phyloP scores from a whole-genome alignment of 345 rosid species.

The Sisymbrium altissimum region DNA sequence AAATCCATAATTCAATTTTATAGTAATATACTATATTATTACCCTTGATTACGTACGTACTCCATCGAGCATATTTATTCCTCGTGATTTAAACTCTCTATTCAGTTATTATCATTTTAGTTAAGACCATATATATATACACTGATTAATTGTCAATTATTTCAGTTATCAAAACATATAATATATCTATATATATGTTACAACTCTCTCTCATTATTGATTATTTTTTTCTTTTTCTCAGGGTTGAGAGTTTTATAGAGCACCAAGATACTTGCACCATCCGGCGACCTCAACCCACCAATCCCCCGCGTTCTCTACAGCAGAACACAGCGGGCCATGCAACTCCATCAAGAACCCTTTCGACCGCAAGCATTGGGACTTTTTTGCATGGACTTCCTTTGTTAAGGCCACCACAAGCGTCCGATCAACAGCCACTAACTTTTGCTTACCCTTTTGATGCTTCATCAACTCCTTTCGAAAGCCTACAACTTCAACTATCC shows the following conservation, averaged over 20 bases:
- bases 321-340: conserved; percentile 33
- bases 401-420: conserved; percentile 42
- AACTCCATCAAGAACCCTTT: conserved; percentile 58
- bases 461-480: conserved; percentile 13
- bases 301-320: conserved; percentile 29
- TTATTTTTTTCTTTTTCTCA: conserved; percentile 13
- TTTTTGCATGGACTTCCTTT: conserved; percentile 37
- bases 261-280: conserved; percentile 87
- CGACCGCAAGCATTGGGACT: conserved; percentile 52
- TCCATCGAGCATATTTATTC: not conserved
- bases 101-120: not conserved
- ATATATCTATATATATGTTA: not conserved
- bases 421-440: conserved; percentile 21
- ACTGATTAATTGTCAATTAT: not conserved
- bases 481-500: conserved; percentile 33
- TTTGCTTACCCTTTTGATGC: conserved; percentile 15
- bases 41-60: conserved; percentile 16
- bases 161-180: not conserved
- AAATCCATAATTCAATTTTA: conserved; percentile 16
- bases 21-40: conserved; percentile 5
- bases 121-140: not conserved
- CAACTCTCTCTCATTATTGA: not conserved
- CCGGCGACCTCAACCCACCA: conserved; percentile 44
- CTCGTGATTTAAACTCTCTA: not conserved
- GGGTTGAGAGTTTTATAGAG: conserved; percentile 98